A percentile compares a stretch with the other conserved stretches of the same genome.
phyloP scores from a whole-genome alignment of 179 eudicot genomes.

The Spinacia oleracea region DNA sequence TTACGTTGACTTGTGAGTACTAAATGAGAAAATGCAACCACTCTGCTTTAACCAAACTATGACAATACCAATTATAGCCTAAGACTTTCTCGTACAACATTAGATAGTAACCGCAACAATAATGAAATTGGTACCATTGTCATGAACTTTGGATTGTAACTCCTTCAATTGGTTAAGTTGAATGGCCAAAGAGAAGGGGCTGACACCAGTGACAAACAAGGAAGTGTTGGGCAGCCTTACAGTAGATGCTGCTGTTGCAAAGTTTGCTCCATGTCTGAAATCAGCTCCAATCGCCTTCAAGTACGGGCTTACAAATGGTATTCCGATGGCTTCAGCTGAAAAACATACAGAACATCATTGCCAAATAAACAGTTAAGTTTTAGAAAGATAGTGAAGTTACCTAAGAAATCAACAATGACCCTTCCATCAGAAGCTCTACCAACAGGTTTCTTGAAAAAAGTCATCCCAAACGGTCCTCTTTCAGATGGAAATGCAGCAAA shows the following conservation, averaged over 20 bases:
- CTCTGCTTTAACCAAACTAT: no score
- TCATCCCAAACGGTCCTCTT: conserved; percentile 67
- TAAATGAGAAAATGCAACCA: no score
- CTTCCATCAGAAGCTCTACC: conserved; percentile 85
- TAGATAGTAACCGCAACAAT: no score
- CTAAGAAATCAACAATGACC: conserved; percentile 72
- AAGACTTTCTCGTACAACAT: no score
- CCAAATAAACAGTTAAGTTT: no score
- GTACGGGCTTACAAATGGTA: conserved; percentile 82
- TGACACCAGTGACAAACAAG: conserved; percentile 68
- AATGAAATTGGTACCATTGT: conserved; percentile 21
- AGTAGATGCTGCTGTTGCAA: conserved; percentile 79
- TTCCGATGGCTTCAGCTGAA: conserved; percentile 71
- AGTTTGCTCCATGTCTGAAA: conserved; percentile 75
- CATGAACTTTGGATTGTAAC: conserved; percentile 48
- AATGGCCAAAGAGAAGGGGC: conserved; percentile 79
- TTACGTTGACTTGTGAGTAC: no score
- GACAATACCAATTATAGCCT: no score
- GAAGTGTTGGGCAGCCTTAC: conserved; percentile 70
- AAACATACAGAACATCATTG: no score
- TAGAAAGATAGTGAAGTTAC: conserved; percentile 29
- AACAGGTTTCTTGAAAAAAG: conserved; percentile 61
- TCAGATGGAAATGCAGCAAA: conserved; percentile 74
- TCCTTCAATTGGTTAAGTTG: conserved; percentile 84
- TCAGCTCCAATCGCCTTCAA: conserved; percentile 77